Evolutionary conservation across 345 rosid species (phyloP).

Genomic region (Lenwebbia sp.): DNA sequence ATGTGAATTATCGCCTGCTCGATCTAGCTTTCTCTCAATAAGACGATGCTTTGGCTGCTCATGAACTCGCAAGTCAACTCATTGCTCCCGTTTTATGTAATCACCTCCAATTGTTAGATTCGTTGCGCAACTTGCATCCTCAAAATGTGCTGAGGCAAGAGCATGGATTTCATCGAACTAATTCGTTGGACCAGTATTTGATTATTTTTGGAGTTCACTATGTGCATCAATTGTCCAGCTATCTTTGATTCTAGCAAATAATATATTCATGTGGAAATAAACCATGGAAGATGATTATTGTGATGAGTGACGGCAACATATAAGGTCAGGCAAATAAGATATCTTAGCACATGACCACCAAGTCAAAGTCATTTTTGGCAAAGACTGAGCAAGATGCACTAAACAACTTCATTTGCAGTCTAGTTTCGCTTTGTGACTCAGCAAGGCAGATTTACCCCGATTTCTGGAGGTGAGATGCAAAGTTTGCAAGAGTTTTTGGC

Average conservation of each 20-base stretch:
- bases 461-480: background rate
- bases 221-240: background rate
- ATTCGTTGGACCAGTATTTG: background rate
- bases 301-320: background rate
- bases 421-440: background rate
- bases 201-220: background rate
- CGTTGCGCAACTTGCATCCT: background rate
- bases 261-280: background rate
- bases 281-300: background rate
- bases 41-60: conserved; percentile 24
- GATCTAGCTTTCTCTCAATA: conserved; percentile 8
- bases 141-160: background rate
- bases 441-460: background rate
- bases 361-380: background rate
- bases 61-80: background rate
- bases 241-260: background rate
- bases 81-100: background rate
- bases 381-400: background rate
- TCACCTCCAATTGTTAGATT: background rate
- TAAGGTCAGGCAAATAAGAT: background rate
- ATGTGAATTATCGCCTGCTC: background rate
- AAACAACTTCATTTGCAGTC: background rate
- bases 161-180: background rate
- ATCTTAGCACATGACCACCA: background rate
- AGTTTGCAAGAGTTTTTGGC: background rate